A percentile compares a stretch with the other conserved stretches of the same genome.
Evolutionary conservation across 2,329 filamentous ascomycete genomes (phyloP).

Genomic region (Aspergillus nomiae): DNA sequence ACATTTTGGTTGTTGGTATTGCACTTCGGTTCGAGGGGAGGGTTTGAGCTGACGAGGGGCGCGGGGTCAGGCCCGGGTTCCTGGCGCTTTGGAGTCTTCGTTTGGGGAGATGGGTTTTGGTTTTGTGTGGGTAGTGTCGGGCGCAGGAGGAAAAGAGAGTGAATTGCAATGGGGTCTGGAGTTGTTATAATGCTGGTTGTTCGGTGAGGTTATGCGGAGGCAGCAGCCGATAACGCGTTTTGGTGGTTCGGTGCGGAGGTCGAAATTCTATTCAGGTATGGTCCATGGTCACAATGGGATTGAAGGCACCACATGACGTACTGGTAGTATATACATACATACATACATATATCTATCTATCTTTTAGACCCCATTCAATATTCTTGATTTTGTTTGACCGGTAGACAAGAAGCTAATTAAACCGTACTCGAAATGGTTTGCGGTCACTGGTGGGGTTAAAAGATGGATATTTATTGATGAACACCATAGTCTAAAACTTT

Average conservation of each 20-base stretch:
- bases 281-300: not conserved
- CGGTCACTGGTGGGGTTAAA: too few relatives aligned
- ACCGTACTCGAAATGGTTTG: too few relatives aligned
- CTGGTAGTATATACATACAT: not conserved
- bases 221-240: conserved; percentile 19
- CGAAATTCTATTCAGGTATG: not conserved
- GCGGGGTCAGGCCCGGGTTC: conserved; percentile 7
- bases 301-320: not conserved
- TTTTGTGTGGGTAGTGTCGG: not conserved
- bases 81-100: not conserved
- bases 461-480: too few relatives aligned
- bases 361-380: too few relatives aligned
- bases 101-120: not conserved
- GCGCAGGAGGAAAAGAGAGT: conserved; percentile 11
- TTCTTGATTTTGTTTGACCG: not conserved
- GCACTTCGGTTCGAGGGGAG: not conserved
- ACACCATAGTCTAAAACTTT: too few relatives aligned
- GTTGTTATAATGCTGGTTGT: not conserved
- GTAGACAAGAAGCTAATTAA: too few relatives aligned
- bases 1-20: conserved; percentile 12
- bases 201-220: conserved; percentile 9
- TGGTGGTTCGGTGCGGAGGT: conserved; percentile 29
- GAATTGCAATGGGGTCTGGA: not conserved
- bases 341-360: not conserved
- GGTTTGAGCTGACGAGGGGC: conserved; percentile 2